Conservation (phyloP, 352 stramenopile genomes). For the Phytophthora pistaciae region DNA sequence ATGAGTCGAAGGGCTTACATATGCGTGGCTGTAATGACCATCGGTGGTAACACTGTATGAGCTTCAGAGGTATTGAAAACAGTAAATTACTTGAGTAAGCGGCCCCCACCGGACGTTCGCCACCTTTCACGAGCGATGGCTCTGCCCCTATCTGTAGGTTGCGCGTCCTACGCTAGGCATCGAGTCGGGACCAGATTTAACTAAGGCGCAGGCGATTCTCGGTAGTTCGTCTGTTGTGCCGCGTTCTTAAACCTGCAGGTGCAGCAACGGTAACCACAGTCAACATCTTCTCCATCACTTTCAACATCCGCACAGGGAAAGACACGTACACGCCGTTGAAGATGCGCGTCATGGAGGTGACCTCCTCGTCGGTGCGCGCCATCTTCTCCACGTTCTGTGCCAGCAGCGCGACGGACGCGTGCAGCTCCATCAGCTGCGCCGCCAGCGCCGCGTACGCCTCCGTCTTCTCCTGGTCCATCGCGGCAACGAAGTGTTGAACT, state of each 20-base stretch:
- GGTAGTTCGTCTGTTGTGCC: slow-evolving; percentile 11
- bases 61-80: background rate
- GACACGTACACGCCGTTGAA: slow-evolving; percentile 77
- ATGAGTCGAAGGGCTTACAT: background rate
- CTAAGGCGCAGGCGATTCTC: background rate
- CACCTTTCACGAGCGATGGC: too few relatives aligned
- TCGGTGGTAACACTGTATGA: background rate
- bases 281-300: background rate
- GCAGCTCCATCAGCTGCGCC: slow-evolving; percentile 79
- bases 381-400: slow-evolving; percentile 83
- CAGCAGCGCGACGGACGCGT: slow-evolving; percentile 75
- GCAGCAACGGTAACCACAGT: background rate
- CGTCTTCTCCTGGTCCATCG: background rate
- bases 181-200: background rate
- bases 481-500: background rate
- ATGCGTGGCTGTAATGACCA: background rate
- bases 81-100: background rate
- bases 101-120: background rate
- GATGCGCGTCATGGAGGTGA: slow-evolving; percentile 76
- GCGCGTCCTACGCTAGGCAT: background rate
- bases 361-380: slow-evolving; percentile 70
- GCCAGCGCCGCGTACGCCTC: slow-evolving; percentile 36
- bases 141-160: too few relatives aligned
- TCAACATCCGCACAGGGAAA: background rate
- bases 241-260: slow-evolving; percentile 59